These are phyloP conservation scores for Eimeria brunetti DNA, from an alignment of 169 alveolate genomes.

Conservation along the genomic window DNA sequence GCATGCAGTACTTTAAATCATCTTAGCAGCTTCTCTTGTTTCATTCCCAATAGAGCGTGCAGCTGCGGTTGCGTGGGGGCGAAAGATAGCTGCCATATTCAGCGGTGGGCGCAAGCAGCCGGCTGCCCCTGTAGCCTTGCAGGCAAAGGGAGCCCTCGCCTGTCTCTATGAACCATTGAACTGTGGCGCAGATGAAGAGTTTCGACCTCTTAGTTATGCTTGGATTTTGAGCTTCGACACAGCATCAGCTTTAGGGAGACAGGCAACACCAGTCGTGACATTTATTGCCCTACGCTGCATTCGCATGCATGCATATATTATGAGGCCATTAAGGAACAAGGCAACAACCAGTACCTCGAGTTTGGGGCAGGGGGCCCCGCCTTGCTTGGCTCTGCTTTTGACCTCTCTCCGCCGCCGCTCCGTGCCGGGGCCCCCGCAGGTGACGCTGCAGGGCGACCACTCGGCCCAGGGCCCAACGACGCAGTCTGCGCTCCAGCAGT, in stretches of 20 bases:
- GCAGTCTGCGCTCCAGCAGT: slow-evolving; percentile 87
- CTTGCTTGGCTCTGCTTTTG: slow-evolving; percentile 76
- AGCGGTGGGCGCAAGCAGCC: too few relatives aligned
- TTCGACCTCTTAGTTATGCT: too few relatives aligned
- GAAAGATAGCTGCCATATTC: neutral
- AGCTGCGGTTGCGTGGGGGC: neutral
- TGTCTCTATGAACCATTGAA: too few relatives aligned
- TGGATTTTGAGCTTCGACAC: too few relatives aligned
- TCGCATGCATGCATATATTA: neutral
- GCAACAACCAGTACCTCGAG: slow-evolving; percentile 28
- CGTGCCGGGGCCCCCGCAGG: slow-evolving; percentile 82
- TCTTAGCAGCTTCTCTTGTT: neutral
- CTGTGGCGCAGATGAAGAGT: too few relatives aligned
- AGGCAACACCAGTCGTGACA: too few relatives aligned
- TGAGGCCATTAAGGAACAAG: neutral
- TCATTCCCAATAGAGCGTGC: neutral
- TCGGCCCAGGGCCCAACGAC: slow-evolving; percentile 84
- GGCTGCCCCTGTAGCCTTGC: too few relatives aligned
- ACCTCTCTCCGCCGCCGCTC: slow-evolving; percentile 78
- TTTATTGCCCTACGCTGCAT: neutral
- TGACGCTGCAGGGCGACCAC: slow-evolving; percentile 84
- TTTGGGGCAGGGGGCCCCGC: slow-evolving; percentile 81
- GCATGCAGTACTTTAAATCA: neutral
- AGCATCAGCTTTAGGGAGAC: too few relatives aligned
- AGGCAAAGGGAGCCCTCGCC: too few relatives aligned